Evolutionary conservation across 2,329 filamentous ascomycete species (phyloP).

Genomic region (Hawksworthiomyces lignivorus): DNA sequence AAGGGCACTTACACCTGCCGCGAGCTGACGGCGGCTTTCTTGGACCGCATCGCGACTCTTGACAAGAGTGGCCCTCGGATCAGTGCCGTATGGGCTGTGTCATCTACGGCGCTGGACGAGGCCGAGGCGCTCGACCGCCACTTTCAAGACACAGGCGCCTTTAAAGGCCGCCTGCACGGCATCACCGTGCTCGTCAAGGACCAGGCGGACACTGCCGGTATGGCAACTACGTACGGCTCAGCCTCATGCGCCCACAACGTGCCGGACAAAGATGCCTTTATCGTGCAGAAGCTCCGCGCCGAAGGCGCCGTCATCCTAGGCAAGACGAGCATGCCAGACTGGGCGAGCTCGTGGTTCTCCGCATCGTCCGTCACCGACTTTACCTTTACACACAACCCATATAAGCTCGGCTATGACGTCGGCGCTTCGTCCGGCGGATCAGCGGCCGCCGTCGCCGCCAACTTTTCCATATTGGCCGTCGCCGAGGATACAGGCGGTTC

Average conservation of each 20-base stretch:
- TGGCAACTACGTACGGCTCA: constrained; percentile 16
- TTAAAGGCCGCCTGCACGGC: constrained; percentile 17
- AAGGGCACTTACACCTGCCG: constrained; percentile 9
- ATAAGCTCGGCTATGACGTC: constrained; percentile 15
- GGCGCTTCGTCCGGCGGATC: constrained; percentile 17
- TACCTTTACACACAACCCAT: constrained; percentile 17
- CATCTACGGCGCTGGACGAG: constrained; percentile 14
- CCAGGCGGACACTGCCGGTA: constrained; percentile 17
- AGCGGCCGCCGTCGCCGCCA: constrained; percentile 16
- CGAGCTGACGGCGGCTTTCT: background rate
- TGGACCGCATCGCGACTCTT: constrained; percentile 11
- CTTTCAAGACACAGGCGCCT: constrained; percentile 8
- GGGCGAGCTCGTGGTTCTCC: constrained; percentile 16
- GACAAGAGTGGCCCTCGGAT: constrained; percentile 17
- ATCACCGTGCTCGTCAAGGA: constrained; percentile 17
- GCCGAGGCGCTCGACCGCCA: constrained; percentile 14
- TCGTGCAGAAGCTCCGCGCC: constrained; percentile 14
- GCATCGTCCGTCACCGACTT: constrained; percentile 12
- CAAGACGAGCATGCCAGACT: constrained; percentile 18
- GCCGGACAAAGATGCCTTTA: constrained; percentile 14
- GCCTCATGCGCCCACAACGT: constrained; percentile 11
- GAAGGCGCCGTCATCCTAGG: constrained; percentile 18
- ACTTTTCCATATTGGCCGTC: constrained; percentile 15
- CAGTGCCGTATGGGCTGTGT: constrained; percentile 16
- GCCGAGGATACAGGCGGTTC: constrained; percentile 19